Evolutionary conservation across 495 filamentous ascomycete species (phyloP), one percentile per base, ranked within the genome.

Genomic region (Cercophora newfieldiana): DNA sequence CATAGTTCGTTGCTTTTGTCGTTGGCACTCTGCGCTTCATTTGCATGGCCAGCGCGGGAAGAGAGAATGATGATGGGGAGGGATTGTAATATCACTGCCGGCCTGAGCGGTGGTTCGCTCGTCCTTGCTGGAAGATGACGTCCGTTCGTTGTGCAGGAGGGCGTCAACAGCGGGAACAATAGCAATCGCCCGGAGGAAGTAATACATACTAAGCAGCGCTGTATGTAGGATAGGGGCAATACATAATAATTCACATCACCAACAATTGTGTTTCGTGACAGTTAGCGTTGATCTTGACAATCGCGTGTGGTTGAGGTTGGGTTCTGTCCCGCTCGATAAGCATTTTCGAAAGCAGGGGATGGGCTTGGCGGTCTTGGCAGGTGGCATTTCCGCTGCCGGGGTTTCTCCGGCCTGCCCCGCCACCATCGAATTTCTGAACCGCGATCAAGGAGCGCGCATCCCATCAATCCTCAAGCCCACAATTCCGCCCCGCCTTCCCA

Each of bases 401-500:
- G 50, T 33, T 44, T 5, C 19, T 48, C 61, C 61, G 61, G 37
- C 49, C 25, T 48, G 58, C 58, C 58, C 31, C 58, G 29, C 26
- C 55, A 33, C 22, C 29, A 26, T 19, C 25, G 51, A 54, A 54
- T 24, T 54, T 54, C 37, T 19, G n/a, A n/a, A n/a, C n/a, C n/a
- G n/a, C n/a, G n/a, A n/a, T n/a, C n/a, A n/a, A n/a, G n/a, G n/a
- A 14, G 37, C 37, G 4, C 4, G 24, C 18, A 54, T 44, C 16
- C 14, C 6, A 16, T 44, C n/a, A 28, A 59, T n/a, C 56, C 30
- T 4, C 30, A 33, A 30, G 5, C 57, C 57, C 1, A 44, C 26
- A 29, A 24, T 33, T 44, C 37, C 4, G 8, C 24, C 29, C 57
- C 29, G 19, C 29, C 44, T 57, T 30, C 18, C 22, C 54, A 48